phyloP scores from a whole-genome alignment of 2,329 filamentous ascomycete species.

The Pseudocercospora macadamiae region DNA sequence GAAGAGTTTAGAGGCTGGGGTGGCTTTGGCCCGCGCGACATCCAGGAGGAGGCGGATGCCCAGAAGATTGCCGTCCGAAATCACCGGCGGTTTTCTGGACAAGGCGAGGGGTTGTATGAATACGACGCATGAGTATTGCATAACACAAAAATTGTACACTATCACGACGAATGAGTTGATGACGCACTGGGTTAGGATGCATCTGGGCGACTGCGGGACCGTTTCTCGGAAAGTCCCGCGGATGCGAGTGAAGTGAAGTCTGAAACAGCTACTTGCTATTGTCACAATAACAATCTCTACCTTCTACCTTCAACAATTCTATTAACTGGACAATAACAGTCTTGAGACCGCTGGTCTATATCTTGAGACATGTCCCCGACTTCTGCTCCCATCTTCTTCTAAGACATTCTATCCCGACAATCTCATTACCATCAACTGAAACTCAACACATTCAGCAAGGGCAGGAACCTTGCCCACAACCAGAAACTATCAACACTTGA shows the following conservation, averaged over 20 bases:
- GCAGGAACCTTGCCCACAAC: too few species aligned
- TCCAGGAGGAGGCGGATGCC: constrained; percentile 22
- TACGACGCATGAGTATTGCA: constrained; percentile 8
- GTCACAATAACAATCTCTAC: constrained; percentile 1
- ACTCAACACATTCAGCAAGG: too few species aligned
- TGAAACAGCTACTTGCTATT: background rate
- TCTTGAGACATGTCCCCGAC: background rate
- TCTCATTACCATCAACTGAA: background rate
- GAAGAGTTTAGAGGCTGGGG: constrained; percentile 74
- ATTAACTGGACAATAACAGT: background rate
- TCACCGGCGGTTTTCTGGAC: constrained; percentile 11
- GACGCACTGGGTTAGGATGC: background rate
- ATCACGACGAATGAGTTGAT: constrained; percentile 7
- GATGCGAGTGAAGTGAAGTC: background rate
- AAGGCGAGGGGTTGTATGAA: constrained; percentile 18
- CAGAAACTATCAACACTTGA: too few species aligned
- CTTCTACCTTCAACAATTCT: background rate
- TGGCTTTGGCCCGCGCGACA: constrained; percentile 43
- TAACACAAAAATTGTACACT: background rate
- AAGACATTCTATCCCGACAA: background rate
- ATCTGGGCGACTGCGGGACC: background rate
- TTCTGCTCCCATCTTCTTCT: background rate
- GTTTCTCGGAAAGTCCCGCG: too few species aligned
- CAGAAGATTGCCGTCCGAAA: constrained; percentile 8
- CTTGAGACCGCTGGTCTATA: background rate